Evolutionary conservation across 257 asterid species (phyloP).

Genomic region (Linaria vulgaris): DNA sequence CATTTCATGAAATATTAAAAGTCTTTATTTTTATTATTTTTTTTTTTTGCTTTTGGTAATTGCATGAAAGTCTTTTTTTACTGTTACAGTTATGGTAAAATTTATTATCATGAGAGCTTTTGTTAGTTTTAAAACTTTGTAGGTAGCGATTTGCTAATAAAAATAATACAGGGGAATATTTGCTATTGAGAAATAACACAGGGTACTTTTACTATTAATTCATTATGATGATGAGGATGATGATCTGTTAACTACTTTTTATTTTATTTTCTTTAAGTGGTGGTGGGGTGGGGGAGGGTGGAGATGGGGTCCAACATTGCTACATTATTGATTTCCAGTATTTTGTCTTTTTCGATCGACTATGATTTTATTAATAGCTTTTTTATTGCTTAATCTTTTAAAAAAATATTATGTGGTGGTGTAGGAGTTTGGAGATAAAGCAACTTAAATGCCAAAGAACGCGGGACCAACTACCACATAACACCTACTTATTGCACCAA

Average conservation of each 20-base stretch:
- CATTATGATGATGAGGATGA: background rate
- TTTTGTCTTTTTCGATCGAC: slow-evolving; percentile 39
- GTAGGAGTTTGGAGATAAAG: slow-evolving; percentile 62
- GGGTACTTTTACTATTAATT: background rate
- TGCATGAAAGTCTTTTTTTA: background rate
- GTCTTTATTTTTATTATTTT: too few relatives aligned
- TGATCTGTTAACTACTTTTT: slow-evolving; percentile 3
- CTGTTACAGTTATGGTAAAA: too few relatives aligned
- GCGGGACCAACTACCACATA: slow-evolving; percentile 72
- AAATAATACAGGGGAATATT: too few relatives aligned
- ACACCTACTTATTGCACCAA: slow-evolving; percentile 67
- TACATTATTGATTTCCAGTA: slow-evolving; percentile 62
- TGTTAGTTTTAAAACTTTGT: background rate
- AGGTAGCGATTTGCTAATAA: background rate
- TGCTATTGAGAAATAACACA: background rate
- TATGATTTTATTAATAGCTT: background rate
- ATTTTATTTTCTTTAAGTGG: slow-evolving; percentile 4
- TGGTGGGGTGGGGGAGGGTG: slow-evolving; percentile 32
- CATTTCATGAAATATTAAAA: too few relatives aligned
- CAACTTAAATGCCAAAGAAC: slow-evolving; percentile 40
- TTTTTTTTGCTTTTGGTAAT: too few relatives aligned
- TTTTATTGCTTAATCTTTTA: slow-evolving; percentile 23
- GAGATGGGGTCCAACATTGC: too few relatives aligned
- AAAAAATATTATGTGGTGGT: slow-evolving; percentile 71
- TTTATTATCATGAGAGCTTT: too few relatives aligned